These are phyloP conservation scores for Kwoniella dendrophila DNA, from an alignment of 768 basidiomycete species.

Conservation along the genomic window DNA sequence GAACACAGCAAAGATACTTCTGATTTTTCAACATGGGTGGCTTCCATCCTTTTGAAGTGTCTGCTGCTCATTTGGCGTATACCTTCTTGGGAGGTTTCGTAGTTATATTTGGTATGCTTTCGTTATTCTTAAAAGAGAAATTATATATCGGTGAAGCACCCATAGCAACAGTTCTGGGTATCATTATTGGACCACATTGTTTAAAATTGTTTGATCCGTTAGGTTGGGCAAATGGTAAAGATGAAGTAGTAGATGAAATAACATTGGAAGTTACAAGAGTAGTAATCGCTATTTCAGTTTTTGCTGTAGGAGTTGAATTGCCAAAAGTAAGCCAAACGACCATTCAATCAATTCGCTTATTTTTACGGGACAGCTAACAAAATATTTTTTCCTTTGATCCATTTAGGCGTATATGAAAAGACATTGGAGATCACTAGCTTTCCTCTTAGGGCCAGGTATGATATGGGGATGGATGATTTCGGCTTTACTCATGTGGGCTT, in stretches of 20 bases:
- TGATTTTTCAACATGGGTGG: no score
- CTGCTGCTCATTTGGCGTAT: constrained; percentile 74
- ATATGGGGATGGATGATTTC: constrained; percentile 90
- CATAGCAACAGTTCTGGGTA: constrained; percentile 90
- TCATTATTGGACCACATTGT: constrained; percentile 86
- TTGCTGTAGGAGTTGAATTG: constrained; percentile 96
- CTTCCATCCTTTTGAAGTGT: constrained; percentile 63
- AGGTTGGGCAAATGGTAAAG: constrained; percentile 65
- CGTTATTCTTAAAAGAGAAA: constrained; percentile 81
- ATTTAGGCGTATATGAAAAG: constrained; percentile 78
- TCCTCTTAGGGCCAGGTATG: constrained; percentile 66
- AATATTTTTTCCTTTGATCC: background rate
- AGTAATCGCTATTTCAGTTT: constrained; percentile 93
- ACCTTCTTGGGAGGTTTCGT: constrained; percentile 77
- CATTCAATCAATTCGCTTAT: background rate
- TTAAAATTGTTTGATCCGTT: constrained; percentile 79
- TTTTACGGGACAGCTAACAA: background rate
- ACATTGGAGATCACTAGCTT: constrained; percentile 90
- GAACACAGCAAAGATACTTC: background rate
- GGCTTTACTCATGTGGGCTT: constrained; percentile 79
- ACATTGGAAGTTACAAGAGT: constrained; percentile 90
- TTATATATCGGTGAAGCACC: constrained; percentile 95
- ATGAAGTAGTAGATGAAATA: constrained; percentile 66
- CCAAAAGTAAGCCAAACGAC: constrained; percentile 63
- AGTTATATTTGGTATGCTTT: constrained; percentile 88